A percentile compares a stretch with the other conserved stretches of the same genome.
Evolutionary conservation across 306 rosid genomes (phyloP).

Genomic region (Rosa chinensis): DNA sequence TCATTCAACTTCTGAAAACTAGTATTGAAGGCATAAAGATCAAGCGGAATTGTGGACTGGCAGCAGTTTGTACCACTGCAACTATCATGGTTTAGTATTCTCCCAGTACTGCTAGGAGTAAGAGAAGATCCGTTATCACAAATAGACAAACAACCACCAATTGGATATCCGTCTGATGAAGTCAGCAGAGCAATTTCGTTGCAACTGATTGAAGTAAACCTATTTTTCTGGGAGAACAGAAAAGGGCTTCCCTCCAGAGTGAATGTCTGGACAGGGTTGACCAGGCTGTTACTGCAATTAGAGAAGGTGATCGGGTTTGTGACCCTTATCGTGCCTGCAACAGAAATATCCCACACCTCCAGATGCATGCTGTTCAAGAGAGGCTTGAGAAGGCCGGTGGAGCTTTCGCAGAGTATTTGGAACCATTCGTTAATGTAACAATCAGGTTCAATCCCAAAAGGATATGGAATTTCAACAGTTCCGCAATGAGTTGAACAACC

Average conservation of each 20-base stretch:
- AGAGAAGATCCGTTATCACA: too few relatives aligned
- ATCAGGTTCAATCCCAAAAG: slow-evolving; percentile 4
- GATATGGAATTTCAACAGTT: background rate
- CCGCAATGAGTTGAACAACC: background rate
- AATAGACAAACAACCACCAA: background rate
- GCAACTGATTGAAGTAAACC: background rate
- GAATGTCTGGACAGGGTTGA: background rate
- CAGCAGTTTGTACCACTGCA: background rate
- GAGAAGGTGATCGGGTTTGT: background rate
- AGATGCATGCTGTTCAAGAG: background rate
- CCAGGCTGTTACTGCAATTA: background rate
- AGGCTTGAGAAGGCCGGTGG: background rate
- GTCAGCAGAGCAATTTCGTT: background rate
- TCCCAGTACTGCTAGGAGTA: background rate
- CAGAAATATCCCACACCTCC: background rate
- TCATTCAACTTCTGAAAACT: background rate
- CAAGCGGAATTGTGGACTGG: background rate
- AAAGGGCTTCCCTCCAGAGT: background rate
- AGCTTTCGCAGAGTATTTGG: background rate
- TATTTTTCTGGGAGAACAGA: background rate
- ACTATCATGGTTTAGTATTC: too few relatives aligned
- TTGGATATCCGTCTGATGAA: background rate
- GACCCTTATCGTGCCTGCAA: background rate
- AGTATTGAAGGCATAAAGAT: too few relatives aligned
- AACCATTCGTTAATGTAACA: background rate